These are phyloP conservation scores for Nymphaea colorata DNA, from an alignment of 164 flowering plant genomes.

Conservation along the genomic window DNA sequence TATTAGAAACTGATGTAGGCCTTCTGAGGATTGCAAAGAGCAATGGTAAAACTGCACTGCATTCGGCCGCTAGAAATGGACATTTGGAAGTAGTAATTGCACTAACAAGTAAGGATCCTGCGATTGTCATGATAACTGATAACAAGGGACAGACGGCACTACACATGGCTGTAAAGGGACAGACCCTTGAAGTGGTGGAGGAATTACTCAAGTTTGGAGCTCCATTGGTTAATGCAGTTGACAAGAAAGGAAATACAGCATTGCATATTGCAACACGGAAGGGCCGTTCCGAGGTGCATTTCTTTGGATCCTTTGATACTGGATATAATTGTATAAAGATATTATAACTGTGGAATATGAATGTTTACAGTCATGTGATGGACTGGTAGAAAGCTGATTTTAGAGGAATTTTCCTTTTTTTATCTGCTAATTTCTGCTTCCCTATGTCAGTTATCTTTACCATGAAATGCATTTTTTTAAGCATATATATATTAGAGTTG, in stretches of 20 bases:
- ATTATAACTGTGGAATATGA: too few relatives aligned
- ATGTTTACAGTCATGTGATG: too few relatives aligned
- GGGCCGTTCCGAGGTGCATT: constrained; percentile 65
- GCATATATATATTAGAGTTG: too few relatives aligned
- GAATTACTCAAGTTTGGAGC: constrained; percentile 56
- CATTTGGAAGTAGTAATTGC: constrained; percentile 60
- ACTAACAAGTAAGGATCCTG: constrained; percentile 52
- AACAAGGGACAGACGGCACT: constrained; percentile 96
- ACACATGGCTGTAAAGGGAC: constrained; percentile 96
- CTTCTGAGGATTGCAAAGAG: constrained; percentile 69
- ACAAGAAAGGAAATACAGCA: constrained; percentile 70
- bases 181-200: constrained; percentile 59
- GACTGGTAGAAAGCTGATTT: too few relatives aligned
- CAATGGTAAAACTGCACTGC: constrained; percentile 87
- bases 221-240: constrained; percentile 54
- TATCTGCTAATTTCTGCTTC: too few relatives aligned
- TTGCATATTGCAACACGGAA: constrained; percentile 82
- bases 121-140: constrained; percentile 44
- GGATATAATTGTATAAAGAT: not conserved
- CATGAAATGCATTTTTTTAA: too few relatives aligned
- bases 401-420: too few relatives aligned
- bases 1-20: constrained; percentile 55
- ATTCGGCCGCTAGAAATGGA: constrained; percentile 92
- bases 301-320: not conserved
- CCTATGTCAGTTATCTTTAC: too few relatives aligned